These are phyloP conservation scores for Artemisia tridentata DNA, from an alignment of 129 eudicot genomes.

Conservation along the genomic window DNA sequence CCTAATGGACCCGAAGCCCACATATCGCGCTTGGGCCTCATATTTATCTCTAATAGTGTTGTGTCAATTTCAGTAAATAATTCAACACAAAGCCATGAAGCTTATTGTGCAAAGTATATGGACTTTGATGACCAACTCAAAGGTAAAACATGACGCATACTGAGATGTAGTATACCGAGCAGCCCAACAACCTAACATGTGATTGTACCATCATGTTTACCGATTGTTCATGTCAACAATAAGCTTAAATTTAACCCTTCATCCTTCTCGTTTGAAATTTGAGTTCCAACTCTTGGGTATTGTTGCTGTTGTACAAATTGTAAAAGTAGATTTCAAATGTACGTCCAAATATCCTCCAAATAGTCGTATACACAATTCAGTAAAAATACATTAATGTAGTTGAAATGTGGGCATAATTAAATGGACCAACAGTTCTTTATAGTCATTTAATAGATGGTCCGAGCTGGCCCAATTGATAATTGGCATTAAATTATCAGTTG, in stretches of 20 bases:
- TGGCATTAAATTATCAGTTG: constrained; percentile 11
- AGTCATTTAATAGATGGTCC: constrained; percentile 25
- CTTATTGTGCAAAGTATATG: too few species aligned
- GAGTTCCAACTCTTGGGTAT: too few species aligned
- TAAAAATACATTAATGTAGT: background rate
- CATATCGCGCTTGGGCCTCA: too few species aligned
- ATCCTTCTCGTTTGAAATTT: too few species aligned
- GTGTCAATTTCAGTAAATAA: background rate
- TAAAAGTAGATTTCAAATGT: background rate
- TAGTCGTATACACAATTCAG: background rate
- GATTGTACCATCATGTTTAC: too few species aligned
- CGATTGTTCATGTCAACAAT: too few species aligned
- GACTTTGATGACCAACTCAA: too few species aligned
- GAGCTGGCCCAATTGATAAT: constrained; percentile 14
- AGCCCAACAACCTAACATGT: too few species aligned
- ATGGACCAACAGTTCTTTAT: constrained; percentile 1
- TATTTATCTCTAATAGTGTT: too few species aligned
- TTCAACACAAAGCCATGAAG: background rate
- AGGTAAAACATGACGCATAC: too few species aligned
- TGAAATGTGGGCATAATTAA: constrained; percentile 24
- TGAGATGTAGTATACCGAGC: background rate
- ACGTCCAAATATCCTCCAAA: background rate
- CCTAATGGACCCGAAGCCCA: too few species aligned
- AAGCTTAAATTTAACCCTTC: too few species aligned
- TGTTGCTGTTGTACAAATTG: background rate